Evolutionary conservation across 169 alveolate species (phyloP), one percentile per base, ranked within the genome.

Genomic region (Neospora caninum): DNA sequence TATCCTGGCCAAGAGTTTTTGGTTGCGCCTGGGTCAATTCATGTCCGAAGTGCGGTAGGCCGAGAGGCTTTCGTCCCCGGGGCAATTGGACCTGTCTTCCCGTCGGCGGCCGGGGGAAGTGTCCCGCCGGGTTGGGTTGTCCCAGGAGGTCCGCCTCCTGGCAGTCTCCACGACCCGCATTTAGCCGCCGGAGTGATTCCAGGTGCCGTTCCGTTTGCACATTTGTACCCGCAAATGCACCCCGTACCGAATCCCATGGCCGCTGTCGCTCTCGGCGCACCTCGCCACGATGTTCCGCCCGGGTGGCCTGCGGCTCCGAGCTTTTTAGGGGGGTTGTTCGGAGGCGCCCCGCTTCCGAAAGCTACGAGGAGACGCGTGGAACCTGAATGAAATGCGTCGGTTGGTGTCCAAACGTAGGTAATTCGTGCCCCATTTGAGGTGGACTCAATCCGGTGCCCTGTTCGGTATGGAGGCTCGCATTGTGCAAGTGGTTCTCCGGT

Each of bases 111-210:
- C 45, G 49, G 49, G 42, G 87, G 83, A 13, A n/a, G 36, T n/a
- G 78, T 39, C 45, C 87, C 87, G 20, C 41, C 39, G 45, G 87
- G 45, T 45, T 78, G 87, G 87, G 43, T 34, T 27, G 6, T 78
- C 7, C 87, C 87, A 16, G 87, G 53, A 16, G 87, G 87, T 34
- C 87, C 87, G 87, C 53, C 87, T 27, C 87, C 41, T 6, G 87
- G 29, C 45, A 34, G 41, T 34, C 87, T 78, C 31, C 42, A 34
- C 83, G 53, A 22, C 45, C 87, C 87, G 0, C 78, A 20, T 64
- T 29, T 64, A 27, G 78, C 36, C 83, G 83, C 42, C 41, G 58
- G 58, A 22, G 18, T 49, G 9, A 27, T 78, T 10, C 87, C 87
- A 6, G 87, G 41, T 34, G 87, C 53, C 43, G 87, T 39, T 9